These are phyloP conservation scores for Ceratopteris richardii DNA, from an alignment of 75 land plant species.

Conservation along the genomic window DNA sequence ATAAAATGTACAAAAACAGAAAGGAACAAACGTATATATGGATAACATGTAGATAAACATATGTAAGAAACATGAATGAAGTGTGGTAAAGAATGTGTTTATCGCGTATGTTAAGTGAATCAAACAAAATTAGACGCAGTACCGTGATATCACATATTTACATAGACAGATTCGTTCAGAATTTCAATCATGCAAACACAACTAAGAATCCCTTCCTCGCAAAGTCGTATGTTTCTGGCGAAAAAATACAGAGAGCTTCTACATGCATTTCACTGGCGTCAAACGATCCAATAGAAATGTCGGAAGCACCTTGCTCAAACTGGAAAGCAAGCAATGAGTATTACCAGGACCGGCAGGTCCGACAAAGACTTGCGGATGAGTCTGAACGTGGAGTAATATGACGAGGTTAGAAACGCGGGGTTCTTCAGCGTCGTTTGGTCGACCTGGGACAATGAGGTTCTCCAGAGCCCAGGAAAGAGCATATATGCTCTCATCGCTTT, in stretches of 20 bases:
- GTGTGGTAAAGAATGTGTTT: neutral
- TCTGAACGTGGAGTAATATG: slow-evolving; percentile 3
- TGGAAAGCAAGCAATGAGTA: neutral
- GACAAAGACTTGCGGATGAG: neutral
- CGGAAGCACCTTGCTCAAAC: neutral
- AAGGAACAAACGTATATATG: neutral
- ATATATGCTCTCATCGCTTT: slow-evolving; percentile 45
- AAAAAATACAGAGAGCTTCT: neutral
- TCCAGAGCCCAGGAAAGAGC: slow-evolving; percentile 43
- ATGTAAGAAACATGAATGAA: neutral
- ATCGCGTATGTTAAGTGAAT: too few species aligned
- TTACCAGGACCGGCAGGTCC: neutral
- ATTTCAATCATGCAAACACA: neutral
- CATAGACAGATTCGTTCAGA: neutral
- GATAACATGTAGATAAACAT: neutral
- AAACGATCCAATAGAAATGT: neutral
- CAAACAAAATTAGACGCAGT: neutral
- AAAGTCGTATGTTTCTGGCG: too few species aligned
- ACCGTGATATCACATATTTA: neutral
- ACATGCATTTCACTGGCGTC: neutral
- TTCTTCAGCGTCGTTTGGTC: neutral
- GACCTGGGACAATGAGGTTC: slow-evolving; percentile 8
- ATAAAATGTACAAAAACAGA: neutral
- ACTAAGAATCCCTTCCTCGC: neutral
- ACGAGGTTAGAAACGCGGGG: neutral